phyloP scores from a whole-genome alignment of 2,329 filamentous ascomycete species.

The Blastomyces parvus region DNA sequence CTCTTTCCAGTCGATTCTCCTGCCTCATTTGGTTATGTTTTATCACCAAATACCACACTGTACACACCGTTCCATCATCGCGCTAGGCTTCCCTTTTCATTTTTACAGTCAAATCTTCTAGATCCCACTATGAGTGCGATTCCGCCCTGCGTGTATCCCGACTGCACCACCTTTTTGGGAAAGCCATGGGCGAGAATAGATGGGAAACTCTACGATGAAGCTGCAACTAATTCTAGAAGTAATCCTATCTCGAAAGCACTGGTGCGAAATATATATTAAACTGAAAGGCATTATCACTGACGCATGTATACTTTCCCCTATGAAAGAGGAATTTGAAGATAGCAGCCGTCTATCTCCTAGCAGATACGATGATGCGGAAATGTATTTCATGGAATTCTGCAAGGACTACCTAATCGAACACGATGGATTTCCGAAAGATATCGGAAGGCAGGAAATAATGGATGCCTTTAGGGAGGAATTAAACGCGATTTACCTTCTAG shows the following conservation, averaged over 20 bases:
- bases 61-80: background rate
- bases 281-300: background rate
- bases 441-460: no score
- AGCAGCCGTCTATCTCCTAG: background rate
- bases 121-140: background rate
- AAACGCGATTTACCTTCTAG: background rate
- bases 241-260: background rate
- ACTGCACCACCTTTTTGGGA: no score
- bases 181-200: background rate
- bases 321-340: background rate
- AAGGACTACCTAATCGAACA: background rate
- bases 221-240: background rate
- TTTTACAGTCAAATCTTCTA: background rate
- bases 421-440: background rate
- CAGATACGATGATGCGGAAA: background rate
- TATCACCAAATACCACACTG: background rate
- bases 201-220: background rate
- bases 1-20: background rate
- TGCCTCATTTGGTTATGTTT: background rate
- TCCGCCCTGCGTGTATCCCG: no score
- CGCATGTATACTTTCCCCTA: background rate
- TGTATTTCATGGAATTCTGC: constrained; percentile 4
- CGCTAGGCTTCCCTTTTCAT: background rate
- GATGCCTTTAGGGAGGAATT: no score
- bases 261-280: background rate